Conservation (phyloP, 495 filamentous ascomycete species). For the Aspergillus cristatus region DNA sequence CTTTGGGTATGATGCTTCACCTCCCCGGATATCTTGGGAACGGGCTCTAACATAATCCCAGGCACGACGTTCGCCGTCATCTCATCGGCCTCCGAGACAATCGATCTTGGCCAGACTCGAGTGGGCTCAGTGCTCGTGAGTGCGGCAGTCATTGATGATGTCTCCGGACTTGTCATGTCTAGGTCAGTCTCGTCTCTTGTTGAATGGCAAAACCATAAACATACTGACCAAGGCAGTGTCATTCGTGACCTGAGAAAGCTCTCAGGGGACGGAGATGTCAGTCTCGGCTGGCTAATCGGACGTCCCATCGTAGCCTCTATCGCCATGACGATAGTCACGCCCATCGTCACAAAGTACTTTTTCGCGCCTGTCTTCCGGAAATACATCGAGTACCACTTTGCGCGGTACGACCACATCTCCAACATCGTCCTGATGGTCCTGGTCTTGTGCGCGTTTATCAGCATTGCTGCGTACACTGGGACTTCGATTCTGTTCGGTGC, state of each 20-base stretch:
- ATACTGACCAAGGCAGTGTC: slow-evolving; percentile 32
- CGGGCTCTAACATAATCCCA: slow-evolving; percentile 1
- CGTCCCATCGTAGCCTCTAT: slow-evolving; percentile 48
- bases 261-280: slow-evolving; percentile 19
- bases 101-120: slow-evolving; percentile 21
- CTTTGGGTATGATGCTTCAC: slow-evolving; percentile 14
- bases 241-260: slow-evolving; percentile 34
- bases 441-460: slow-evolving; percentile 39
- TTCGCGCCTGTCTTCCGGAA: slow-evolving; percentile 34
- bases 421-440: slow-evolving; percentile 32
- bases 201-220: no score
- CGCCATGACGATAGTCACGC: slow-evolving; percentile 41
- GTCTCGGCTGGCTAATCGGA: slow-evolving; percentile 34
- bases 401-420: slow-evolving; percentile 21
- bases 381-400: slow-evolving; percentile 24
- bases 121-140: slow-evolving; percentile 33
- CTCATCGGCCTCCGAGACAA: slow-evolving; percentile 14
- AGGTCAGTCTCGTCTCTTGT: slow-evolving; percentile 31
- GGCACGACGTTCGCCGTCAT: slow-evolving; percentile 29
- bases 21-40: neutral
- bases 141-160: slow-evolving; percentile 75
- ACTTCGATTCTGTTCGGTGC: slow-evolving; percentile 59
- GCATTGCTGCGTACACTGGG: slow-evolving; percentile 47
- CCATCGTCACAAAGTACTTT: slow-evolving; percentile 37
- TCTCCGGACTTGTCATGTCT: slow-evolving; percentile 70